Evolutionary conservation across 2,329 filamentous ascomycete species (phyloP).

Genomic region (Pseudogymnoascus pannorum): DNA sequence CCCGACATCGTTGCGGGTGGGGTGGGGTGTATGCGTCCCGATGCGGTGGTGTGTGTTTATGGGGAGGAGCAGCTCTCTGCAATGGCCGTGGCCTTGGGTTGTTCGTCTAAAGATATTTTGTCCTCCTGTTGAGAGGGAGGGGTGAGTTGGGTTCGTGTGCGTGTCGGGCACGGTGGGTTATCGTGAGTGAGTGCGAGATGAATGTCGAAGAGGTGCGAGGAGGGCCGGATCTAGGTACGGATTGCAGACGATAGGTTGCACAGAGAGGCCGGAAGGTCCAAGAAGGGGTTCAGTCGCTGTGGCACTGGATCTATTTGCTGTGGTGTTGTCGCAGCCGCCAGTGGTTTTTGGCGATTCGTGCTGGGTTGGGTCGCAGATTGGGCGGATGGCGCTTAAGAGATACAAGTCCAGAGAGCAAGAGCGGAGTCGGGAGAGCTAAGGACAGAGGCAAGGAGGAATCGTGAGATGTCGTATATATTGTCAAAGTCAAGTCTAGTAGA

Average conservation of each 20-base stretch:
- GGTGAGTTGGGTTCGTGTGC: background rate
- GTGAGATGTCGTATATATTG: background rate
- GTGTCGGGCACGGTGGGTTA: background rate
- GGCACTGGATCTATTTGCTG: conserved; percentile 52
- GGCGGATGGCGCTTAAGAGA: conserved; percentile 9
- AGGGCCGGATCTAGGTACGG: background rate
- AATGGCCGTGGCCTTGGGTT: background rate
- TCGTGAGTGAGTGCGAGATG: background rate
- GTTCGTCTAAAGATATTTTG: background rate
- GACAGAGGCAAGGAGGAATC: background rate
- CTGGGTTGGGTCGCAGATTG: conserved; percentile 7
- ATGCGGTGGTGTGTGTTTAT: background rate
- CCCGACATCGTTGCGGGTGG: conserved; percentile 41
- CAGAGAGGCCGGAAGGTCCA: background rate
- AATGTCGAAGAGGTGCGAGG: background rate
- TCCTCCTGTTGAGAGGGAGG: background rate
- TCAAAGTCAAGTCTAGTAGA: background rate
- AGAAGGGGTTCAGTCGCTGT: conserved; percentile 51
- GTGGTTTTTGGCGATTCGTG: conserved; percentile 1
- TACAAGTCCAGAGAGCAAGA: background rate
- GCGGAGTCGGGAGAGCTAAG: background rate
- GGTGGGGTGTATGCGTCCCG: background rate
- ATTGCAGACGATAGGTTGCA: background rate
- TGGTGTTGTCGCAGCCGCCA: conserved; percentile 4
- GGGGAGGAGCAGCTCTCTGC: background rate